Evolutionary conservation across 2,329 filamentous ascomycete species (phyloP).

Genomic region (Fusarium pilosicola): DNA sequence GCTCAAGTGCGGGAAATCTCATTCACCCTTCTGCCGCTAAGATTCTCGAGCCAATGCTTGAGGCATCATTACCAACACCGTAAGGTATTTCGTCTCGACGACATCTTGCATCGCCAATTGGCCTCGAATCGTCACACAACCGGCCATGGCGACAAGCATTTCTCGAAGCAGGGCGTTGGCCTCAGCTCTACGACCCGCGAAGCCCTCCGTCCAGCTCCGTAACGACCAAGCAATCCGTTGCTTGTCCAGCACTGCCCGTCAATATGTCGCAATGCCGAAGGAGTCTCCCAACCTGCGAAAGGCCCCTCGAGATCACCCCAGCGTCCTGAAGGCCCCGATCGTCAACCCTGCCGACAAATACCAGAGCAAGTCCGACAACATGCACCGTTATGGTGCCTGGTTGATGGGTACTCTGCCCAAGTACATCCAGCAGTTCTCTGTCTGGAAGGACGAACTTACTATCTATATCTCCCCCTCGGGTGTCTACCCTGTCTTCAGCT

Average conservation of each 20-base stretch:
- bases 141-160: constrained; percentile 70
- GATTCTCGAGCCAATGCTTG: constrained; percentile 43
- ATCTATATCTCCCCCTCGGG: constrained; percentile 91
- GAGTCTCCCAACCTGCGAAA: constrained; percentile 74
- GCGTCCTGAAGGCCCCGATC: constrained; percentile 78
- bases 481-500: constrained; percentile 90
- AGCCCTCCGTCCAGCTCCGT: constrained; percentile 54
- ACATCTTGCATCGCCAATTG: constrained; percentile 55
- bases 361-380: constrained; percentile 82
- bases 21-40: constrained; percentile 31
- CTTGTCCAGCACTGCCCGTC: constrained; percentile 60
- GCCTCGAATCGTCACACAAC: constrained; percentile 48
- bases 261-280: constrained; percentile 66
- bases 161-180: constrained; percentile 66
- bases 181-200: constrained; percentile 65
- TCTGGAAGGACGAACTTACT: constrained; percentile 99
- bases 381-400: constrained; percentile 97
- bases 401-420: constrained; percentile 96
- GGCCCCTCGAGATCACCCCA: constrained; percentile 66
- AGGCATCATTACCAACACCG: constrained; percentile 47
- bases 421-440: constrained; percentile 98
- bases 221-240: constrained; percentile 57
- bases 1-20: constrained; percentile 45
- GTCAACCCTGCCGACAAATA: constrained; percentile 96
- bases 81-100: constrained; percentile 41